Evolutionary conservation across 148 eudicot species (phyloP).

Genomic region (Selenicereus undatus): DNA sequence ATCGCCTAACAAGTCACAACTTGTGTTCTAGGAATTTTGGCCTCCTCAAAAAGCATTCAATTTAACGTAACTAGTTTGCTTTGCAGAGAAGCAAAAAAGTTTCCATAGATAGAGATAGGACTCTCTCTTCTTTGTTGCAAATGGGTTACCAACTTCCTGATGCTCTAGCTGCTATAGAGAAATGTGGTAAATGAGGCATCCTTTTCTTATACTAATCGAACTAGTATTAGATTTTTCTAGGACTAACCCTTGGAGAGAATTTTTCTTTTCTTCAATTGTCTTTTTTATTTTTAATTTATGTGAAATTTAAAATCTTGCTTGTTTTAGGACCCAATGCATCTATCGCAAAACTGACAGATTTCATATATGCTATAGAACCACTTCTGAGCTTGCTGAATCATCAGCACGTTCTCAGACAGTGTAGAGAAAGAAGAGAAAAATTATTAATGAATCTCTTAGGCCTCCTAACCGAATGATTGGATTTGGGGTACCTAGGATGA

Average conservation of each 20-base stretch:
- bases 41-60: not conserved
- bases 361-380: constrained; percentile 18
- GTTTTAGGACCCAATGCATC: constrained; percentile 25
- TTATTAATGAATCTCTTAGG: not conserved
- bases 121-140: constrained; percentile 14
- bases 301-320: not conserved
- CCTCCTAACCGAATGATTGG: constrained; percentile 22
- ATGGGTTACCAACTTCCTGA: constrained; percentile 23
- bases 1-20: not conserved
- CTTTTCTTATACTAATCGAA: not conserved
- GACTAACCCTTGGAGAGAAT: too few species aligned
- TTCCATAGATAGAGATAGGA: not conserved
- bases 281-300: too few species aligned
- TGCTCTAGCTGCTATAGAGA: constrained; percentile 17
- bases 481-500: constrained; percentile 22
- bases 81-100: constrained; percentile 9
- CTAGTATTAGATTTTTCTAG: not conserved
- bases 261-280: not conserved
- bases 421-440: constrained; percentile 17
- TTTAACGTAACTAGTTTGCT: not conserved
- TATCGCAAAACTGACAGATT: constrained; percentile 24
- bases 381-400: not conserved
- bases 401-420: not conserved
- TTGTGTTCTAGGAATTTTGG: too few species aligned
- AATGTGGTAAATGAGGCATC: constrained; percentile 16